These are phyloP conservation scores for Diplosphaera chodatii DNA, from an alignment of 139 green algal genomes.

Conservation along the genomic window DNA sequence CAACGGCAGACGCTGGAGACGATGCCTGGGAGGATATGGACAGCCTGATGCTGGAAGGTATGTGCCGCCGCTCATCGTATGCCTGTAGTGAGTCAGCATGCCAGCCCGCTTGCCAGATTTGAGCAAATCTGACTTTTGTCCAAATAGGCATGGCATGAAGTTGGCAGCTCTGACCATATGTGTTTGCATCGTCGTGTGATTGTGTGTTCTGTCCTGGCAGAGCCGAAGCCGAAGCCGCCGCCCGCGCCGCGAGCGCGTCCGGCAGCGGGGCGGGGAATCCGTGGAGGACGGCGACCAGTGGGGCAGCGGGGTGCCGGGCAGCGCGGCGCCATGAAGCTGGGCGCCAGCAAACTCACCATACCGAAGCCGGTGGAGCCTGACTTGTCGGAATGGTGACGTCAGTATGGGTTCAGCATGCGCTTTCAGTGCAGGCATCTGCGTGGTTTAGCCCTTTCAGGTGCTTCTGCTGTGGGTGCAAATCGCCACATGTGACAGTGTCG, in stretches of 20 bases:
- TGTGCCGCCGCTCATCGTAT: too few species aligned
- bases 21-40: slow-evolving; percentile 36
- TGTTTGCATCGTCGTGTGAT: too few species aligned
- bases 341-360: slow-evolving; percentile 17
- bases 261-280: background rate
- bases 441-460: too few species aligned
- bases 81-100: too few species aligned
- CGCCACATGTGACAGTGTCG: too few species aligned
- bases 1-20: slow-evolving; percentile 22
- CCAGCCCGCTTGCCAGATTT: too few species aligned
- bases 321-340: slow-evolving; percentile 25
- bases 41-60: background rate
- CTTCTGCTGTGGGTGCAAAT: too few species aligned
- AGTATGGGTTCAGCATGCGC: too few species aligned
- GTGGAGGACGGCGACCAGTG: background rate
- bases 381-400: background rate
- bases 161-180: too few species aligned
- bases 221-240: slow-evolving; percentile 5
- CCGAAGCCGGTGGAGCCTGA: background rate
- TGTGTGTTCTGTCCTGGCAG: background rate
- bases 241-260: background rate
- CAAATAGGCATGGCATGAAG: too few species aligned
- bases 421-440: background rate
- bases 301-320: slow-evolving; percentile 4
- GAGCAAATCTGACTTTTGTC: too few species aligned